phyloP scores from a whole-genome alignment of 805 yeast genomes.

The Barnettozyma botsteinii region DNA sequence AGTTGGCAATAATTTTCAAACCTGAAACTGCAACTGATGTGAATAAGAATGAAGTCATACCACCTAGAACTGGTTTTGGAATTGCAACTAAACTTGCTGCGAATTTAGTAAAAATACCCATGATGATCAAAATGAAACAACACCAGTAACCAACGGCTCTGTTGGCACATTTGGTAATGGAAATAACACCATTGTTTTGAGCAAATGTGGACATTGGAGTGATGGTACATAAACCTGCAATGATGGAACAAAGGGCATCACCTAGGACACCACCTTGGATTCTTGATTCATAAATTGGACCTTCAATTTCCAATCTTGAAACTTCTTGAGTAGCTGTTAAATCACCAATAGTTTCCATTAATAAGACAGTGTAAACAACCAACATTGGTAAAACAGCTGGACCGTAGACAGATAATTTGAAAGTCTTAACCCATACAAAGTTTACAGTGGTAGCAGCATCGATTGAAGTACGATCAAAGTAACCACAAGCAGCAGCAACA shows the following conservation, averaged over 20 bases:
- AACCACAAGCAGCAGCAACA: constrained; percentile 88
- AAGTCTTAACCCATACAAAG: constrained; percentile 84
- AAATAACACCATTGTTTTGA: constrained; percentile 91
- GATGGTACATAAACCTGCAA: constrained; percentile 74
- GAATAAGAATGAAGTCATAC: constrained; percentile 78
- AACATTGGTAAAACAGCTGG: constrained; percentile 82
- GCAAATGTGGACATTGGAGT: constrained; percentile 92
- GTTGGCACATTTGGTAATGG: constrained; percentile 86
- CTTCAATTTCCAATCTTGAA: constrained; percentile 77
- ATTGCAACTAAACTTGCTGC: constrained; percentile 85
- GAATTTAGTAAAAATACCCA: constrained; percentile 86
- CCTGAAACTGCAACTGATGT: constrained; percentile 76
- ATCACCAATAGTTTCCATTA: constrained; percentile 94
- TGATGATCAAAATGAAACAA: constrained; percentile 68
- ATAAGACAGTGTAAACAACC: constrained; percentile 72
- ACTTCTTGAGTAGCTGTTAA: constrained; percentile 92
- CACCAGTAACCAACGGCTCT: constrained; percentile 76
- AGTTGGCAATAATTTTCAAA: constrained; percentile 51
- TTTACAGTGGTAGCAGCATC: constrained; percentile 77
- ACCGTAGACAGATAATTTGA: constrained; percentile 68
- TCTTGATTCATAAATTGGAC: constrained; percentile 73
- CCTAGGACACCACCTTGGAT: constrained; percentile 91
- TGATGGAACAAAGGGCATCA: constrained; percentile 74
- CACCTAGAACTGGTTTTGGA: constrained; percentile 77
- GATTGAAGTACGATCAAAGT: constrained; percentile 56